Percentiles rank a stretch among this genome's conserved stretches.
phyloP scores from a whole-genome alignment of 306 rosid genomes.

The Quercus robur region DNA sequence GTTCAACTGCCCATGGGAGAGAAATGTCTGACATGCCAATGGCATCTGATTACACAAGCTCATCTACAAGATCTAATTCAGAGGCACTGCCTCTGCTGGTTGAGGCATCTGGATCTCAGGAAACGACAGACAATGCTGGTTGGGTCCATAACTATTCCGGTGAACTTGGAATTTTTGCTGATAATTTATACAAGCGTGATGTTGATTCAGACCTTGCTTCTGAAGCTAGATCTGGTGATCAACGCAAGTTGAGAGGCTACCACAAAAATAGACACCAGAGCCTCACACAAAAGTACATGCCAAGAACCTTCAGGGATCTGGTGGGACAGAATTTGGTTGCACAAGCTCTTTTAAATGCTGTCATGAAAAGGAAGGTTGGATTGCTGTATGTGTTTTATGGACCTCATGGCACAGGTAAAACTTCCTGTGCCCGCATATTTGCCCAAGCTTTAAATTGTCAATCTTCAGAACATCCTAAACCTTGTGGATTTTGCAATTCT shows the following conservation, averaged over 20 bases:
- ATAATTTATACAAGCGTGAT: slow-evolving; percentile 74
- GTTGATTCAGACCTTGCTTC: slow-evolving; percentile 88
- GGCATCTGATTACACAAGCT: slow-evolving; percentile 62
- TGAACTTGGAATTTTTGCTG: slow-evolving; percentile 84
- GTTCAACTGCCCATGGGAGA: slow-evolving; percentile 56
- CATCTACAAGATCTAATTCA: slow-evolving; percentile 61
- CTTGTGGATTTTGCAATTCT: slow-evolving; percentile 93
- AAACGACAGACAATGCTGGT: slow-evolving; percentile 68
- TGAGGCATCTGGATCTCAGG: slow-evolving; percentile 89
- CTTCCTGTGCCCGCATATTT: slow-evolving; percentile 88
- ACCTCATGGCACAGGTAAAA: slow-evolving; percentile 97
- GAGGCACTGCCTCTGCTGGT: slow-evolving; percentile 86
- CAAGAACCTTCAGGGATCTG: slow-evolving; percentile 77
- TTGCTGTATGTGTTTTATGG: slow-evolving; percentile 88
- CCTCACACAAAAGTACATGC: slow-evolving; percentile 85
- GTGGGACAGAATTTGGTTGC: slow-evolving; percentile 93
- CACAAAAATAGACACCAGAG: slow-evolving; percentile 65
- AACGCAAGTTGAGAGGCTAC: slow-evolving; percentile 56
- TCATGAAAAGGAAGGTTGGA: slow-evolving; percentile 68
- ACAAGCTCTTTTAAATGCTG: slow-evolving; percentile 98
- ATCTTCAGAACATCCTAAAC: slow-evolving; percentile 73
- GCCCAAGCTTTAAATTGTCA: slow-evolving; percentile 92
- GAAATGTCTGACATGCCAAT: slow-evolving; percentile 59
- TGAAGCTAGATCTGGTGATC: slow-evolving; percentile 81
- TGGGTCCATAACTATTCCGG: slow-evolving; percentile 85